These are phyloP conservation scores for Phlebopus sp. DNA, from an alignment of 1,284 basidiomycete genomes.

Conservation along the genomic window DNA sequence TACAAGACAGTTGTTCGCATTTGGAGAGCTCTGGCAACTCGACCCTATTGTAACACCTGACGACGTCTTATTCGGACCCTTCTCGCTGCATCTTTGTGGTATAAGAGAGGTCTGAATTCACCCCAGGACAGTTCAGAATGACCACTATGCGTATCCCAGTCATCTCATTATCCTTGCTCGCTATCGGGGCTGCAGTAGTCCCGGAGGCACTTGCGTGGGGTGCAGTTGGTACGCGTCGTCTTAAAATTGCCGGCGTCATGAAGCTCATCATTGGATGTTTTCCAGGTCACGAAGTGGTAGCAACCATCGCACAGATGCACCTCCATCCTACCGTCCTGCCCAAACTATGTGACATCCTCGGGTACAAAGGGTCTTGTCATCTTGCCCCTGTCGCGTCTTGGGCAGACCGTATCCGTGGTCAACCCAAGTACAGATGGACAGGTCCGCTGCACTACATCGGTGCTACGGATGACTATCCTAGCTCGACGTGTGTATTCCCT, in stretches of 20 bases:
- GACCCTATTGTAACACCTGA: not conserved
- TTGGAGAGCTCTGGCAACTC: not conserved
- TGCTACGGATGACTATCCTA: conserved; percentile 73
- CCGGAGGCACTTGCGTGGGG: conserved; percentile 40
- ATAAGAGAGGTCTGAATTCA: not conserved
- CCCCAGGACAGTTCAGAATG: conserved; percentile 3
- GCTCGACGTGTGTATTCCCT: conserved; percentile 72
- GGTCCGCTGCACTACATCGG: conserved; percentile 74
- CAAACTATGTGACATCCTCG: conserved; percentile 70
- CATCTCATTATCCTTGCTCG: conserved; percentile 13
- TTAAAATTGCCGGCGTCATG: not conserved
- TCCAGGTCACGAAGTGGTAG: conserved; percentile 85
- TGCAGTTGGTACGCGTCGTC: conserved; percentile 35
- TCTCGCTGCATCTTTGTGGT: not conserved
- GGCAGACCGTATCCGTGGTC: conserved; percentile 72
- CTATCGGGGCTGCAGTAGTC: conserved; percentile 17
- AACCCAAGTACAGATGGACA: conserved; percentile 61
- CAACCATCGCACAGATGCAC: conserved; percentile 91
- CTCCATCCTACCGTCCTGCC: conserved; percentile 73
- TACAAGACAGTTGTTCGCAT: not conserved
- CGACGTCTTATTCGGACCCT: not conserved
- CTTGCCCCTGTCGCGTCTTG: conserved; percentile 81
- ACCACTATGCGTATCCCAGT: conserved; percentile 21
- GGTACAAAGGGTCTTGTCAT: conserved; percentile 50
- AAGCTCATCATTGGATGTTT: not conserved